These are phyloP conservation scores for Colletotrichum sp. DNA, from an alignment of 2,329 filamentous ascomycete species.

Conservation along the genomic window DNA sequence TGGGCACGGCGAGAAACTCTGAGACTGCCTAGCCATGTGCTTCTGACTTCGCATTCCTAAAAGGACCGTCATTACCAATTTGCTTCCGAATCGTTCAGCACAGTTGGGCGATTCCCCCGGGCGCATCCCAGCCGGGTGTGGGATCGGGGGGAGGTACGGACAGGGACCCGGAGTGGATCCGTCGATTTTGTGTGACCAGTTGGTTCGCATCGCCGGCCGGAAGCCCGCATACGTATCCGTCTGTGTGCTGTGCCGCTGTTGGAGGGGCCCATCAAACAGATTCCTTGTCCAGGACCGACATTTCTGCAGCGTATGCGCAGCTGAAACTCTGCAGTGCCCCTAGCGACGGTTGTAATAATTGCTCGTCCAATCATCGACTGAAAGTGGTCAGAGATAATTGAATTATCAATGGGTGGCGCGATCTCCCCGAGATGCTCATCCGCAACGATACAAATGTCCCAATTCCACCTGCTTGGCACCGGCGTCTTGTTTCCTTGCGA, in stretches of 20 bases:
- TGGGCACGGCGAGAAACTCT: slow-evolving; percentile 5
- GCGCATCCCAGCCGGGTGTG: not conserved
- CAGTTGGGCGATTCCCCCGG: not conserved
- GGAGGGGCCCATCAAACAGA: not conserved
- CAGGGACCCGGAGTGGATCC: not conserved
- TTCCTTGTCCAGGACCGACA: not conserved
- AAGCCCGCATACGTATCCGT: not conserved
- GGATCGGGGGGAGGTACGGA: not conserved
- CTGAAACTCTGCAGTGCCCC: not conserved
- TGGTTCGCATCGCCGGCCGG: not conserved
- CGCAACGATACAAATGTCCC: not conserved
- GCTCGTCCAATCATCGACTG: not conserved
- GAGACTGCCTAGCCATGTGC: not conserved
- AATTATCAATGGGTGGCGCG: not conserved
- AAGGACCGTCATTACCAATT: not conserved
- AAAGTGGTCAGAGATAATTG: not conserved
- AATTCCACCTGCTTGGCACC: not conserved
- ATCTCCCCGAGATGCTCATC: not conserved
- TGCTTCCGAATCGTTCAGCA: not conserved
- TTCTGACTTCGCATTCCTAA: not conserved
- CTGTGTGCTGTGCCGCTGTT: not conserved
- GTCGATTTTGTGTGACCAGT: not conserved
- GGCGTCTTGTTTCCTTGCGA: not conserved
- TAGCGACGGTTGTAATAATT: not conserved
- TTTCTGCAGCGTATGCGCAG: not conserved